phyloP scores from a whole-genome alignment of 2,329 filamentous ascomycete species.

The Cryphonectria carpinicola region DNA sequence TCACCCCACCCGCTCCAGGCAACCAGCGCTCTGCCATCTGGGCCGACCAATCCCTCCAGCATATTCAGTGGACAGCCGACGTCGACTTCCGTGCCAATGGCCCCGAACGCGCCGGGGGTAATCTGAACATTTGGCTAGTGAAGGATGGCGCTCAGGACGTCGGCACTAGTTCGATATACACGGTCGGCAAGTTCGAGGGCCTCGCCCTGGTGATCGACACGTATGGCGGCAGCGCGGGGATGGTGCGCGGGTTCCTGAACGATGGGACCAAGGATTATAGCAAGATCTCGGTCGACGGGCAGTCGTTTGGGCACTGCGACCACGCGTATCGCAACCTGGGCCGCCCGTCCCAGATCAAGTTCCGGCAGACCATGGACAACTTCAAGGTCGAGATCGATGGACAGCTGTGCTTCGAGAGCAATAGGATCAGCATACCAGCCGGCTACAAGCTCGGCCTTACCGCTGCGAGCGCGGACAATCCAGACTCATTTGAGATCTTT shows the following conservation, averaged over 20 bases:
- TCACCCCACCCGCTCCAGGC: conserved; percentile 87
- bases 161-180: conserved; percentile 80
- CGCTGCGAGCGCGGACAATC: conserved; percentile 85
- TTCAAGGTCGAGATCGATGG: conserved; percentile 85
- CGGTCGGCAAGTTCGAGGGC: conserved; percentile 84
- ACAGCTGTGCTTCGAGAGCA: conserved; percentile 78
- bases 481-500: conserved; percentile 93
- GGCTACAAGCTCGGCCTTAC: conserved; percentile 88
- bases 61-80: conserved; percentile 78
- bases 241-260: conserved; percentile 90
- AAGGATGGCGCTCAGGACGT: conserved; percentile 68
- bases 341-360: conserved; percentile 75
- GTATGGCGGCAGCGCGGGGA: conserved; percentile 76
- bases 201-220: conserved; percentile 84
- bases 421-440: conserved; percentile 75
- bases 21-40: conserved; percentile 84
- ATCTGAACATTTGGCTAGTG: conserved; percentile 91
- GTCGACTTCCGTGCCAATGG: conserved; percentile 88
- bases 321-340: conserved; percentile 92
- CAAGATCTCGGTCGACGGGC: conserved; percentile 76
- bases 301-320: conserved; percentile 92
- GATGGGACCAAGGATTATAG: conserved; percentile 84
- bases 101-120: conserved; percentile 82
- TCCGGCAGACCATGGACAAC: conserved; percentile 65
- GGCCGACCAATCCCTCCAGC: conserved; percentile 66